phyloP scores from a whole-genome alignment of 441 rosid species.

The Populus tomentosa region DNA sequence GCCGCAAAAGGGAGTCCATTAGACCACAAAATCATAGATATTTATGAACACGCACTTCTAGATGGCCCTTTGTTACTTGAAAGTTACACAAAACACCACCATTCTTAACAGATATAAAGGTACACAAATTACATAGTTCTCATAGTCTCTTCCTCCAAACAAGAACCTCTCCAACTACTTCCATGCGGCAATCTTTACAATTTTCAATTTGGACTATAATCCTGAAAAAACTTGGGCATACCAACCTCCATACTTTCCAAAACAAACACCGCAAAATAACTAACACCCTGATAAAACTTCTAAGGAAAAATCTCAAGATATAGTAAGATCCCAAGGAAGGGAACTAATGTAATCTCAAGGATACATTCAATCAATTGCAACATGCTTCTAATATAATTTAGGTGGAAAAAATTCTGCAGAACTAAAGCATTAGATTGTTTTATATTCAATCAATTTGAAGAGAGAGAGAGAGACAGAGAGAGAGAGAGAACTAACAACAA shows the following conservation, averaged over 20 bases:
- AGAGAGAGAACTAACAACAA: neutral
- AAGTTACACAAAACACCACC: neutral
- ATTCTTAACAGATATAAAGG: neutral
- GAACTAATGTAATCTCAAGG: neutral
- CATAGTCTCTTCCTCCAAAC: neutral
- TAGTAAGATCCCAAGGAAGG: neutral
- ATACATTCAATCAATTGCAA: neutral
- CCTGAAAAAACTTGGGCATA: neutral
- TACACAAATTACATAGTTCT: neutral
- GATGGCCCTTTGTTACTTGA: neutral
- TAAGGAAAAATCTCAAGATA: neutral
- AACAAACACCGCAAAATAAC: neutral
- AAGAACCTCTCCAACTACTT: neutral
- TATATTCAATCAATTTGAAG: neutral
- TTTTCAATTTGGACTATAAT: neutral
- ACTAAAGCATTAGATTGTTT: neutral
- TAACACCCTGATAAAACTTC: neutral
- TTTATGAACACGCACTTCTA: neutral
- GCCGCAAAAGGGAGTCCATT: neutral
- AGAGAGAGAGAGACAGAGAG: neutral
- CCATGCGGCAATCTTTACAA: neutral
- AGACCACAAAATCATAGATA: neutral
- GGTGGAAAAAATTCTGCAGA: neutral
- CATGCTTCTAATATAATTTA: neutral
- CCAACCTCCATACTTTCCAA: neutral